A percentile compares a stretch with the other conserved stretches of the same genome.
These are phyloP conservation scores for Vitis cinerea DNA, from an alignment of 164 flowering plant species.

Conservation along the genomic window DNA sequence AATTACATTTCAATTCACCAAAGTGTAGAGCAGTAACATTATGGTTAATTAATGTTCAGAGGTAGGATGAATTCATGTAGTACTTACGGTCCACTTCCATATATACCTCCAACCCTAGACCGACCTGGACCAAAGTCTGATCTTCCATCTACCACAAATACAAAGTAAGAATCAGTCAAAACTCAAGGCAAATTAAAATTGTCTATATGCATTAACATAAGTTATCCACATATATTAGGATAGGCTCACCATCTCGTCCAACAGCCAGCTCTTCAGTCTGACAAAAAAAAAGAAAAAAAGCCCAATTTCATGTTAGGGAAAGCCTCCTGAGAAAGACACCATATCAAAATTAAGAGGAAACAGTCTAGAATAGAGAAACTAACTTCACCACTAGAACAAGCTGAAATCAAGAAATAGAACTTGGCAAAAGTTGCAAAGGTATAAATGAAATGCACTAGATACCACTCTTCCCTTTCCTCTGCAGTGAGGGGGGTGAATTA, in stretches of 20 bases:
- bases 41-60: not conserved
- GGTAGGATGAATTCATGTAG: not conserved
- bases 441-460: too few relatives aligned
- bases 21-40: not conserved
- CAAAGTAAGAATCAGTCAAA: slow-evolving; percentile 3
- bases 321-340: too few relatives aligned
- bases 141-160: slow-evolving; percentile 51
- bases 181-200: not conserved
- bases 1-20: not conserved
- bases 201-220: not conserved
- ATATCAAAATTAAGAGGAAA: too few relatives aligned
- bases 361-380: too few relatives aligned
- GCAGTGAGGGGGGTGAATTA: too few relatives aligned
- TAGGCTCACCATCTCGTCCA: slow-evolving; percentile 74
- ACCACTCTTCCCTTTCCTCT: too few relatives aligned
- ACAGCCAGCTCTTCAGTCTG: slow-evolving; percentile 75
- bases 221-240: not conserved
- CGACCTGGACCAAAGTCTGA: slow-evolving; percentile 76
- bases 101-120: slow-evolving; percentile 51
- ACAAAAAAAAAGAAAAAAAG: slow-evolving; percentile 5
- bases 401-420: too few relatives aligned
- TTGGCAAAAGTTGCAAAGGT: too few relatives aligned
- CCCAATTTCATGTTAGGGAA: too few relatives aligned
- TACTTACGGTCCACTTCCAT: slow-evolving; percentile 68
- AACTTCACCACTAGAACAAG: too few relatives aligned